Evolutionary conservation across 176 grass and related monocot genomes (phyloP), one percentile per base, ranked within the genome.

Genomic region (Hsuehochloa calcarea): DNA sequence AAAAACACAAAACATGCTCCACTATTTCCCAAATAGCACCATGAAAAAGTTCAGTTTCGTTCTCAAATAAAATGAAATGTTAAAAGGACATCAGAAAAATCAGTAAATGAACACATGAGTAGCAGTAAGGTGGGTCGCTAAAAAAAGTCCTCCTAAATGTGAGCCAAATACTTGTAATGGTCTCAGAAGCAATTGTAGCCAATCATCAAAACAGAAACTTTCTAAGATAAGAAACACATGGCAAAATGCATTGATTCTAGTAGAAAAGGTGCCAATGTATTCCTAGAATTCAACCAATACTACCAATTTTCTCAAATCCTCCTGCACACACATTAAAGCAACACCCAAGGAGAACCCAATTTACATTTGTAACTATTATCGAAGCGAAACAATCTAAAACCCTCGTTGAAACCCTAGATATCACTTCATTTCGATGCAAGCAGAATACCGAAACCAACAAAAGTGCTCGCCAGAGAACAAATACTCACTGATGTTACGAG

Each of bases 381-480:
- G 6, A 68, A 81, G 40, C 31, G 68, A 81, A 34, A 47, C 17
- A 68, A 78, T 64, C 35, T 12, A 82, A 56, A 90, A 46, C 52
- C 26, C 47, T 71, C 3, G 14, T 56, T 49, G 15, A 59, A 73
- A 65, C 68, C 80, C 45, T 79, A 72, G 63, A 75, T 29, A 68
- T 12, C 69, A 68, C 26, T 26, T 68, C 17, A 41, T 66, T 79
- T 65, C 10, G 8, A 62, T 55, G 73, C 43, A 68, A 43, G 15
- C 55, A 64, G 4, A 35, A 56, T 10, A 76, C 44, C 20, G 10
- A 52, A 65, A 90, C 63, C 13, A 43, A 40, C 77, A 69, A n/a
- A 64, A 64, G 22, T 17, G 49, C 60, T 86, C 5, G 27, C 26
- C 44, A 58, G 14, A 68, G 19, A 68, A 65, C 58, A 63, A 72